phyloP scores from a whole-genome alignment of 176 grass and related monocot genomes.

The Lolium perenne region DNA sequence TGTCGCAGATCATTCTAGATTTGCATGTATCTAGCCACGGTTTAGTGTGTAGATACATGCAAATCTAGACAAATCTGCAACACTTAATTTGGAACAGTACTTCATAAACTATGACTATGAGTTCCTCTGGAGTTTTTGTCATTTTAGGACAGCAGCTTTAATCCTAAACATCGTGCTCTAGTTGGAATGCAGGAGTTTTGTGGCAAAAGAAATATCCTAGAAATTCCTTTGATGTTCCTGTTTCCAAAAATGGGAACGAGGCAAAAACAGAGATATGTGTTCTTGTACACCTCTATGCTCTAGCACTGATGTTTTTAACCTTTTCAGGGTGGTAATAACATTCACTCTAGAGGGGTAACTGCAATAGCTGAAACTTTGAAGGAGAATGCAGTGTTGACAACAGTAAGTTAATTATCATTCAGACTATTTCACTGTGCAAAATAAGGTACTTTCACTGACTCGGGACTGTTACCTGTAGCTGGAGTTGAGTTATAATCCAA shows the following conservation, averaged over 20 bases:
- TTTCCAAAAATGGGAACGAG: slow-evolving; percentile 20
- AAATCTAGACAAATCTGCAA: no score
- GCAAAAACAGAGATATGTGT: slow-evolving; percentile 6
- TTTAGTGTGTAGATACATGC: no score
- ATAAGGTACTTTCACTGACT: slow-evolving; percentile 46
- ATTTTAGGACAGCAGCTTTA: not conserved
- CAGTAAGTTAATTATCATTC: slow-evolving; percentile 61
- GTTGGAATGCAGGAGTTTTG: not conserved
- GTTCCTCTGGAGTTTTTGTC: not conserved
- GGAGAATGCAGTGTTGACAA: slow-evolving; percentile 77
- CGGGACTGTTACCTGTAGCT: slow-evolving; percentile 59
- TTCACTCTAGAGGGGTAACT: slow-evolving; percentile 77
- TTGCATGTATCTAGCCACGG: no score
- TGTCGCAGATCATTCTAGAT: no score
- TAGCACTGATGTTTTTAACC: slow-evolving; percentile 30
- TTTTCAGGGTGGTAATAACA: slow-evolving; percentile 97
- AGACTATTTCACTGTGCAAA: slow-evolving; percentile 27
- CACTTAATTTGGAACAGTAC: not conserved
- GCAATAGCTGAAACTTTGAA: slow-evolving; percentile 88
- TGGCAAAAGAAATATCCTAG: not conserved
- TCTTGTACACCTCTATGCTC: not conserved
- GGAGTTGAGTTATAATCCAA: slow-evolving; percentile 96
- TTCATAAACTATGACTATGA: not conserved
- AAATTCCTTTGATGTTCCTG: slow-evolving; percentile 1
- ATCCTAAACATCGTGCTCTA: not conserved